Conservation (phyloP, 1,284 basidiomycete genomes). For the Apiotrichum siamense region DNA sequence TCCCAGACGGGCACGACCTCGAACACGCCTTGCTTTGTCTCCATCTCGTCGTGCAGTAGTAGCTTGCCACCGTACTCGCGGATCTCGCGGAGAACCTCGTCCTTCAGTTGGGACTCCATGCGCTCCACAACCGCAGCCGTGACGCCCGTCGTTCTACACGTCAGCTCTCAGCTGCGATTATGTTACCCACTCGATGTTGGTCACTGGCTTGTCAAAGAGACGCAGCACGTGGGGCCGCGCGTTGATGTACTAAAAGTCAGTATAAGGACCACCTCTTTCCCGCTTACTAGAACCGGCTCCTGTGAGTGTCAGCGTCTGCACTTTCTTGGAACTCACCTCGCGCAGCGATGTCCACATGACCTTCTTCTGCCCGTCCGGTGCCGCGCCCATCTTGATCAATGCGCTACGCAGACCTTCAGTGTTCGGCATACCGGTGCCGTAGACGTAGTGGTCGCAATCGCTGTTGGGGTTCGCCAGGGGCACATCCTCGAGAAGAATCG, state of each 20-base stretch:
- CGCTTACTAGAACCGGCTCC: slow-evolving; percentile 72
- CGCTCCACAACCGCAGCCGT: slow-evolving; percentile 85
- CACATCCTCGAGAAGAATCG: slow-evolving; percentile 54
- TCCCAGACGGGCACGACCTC: slow-evolving; percentile 83
- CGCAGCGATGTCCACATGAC: slow-evolving; percentile 88
- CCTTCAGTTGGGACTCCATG: slow-evolving; percentile 87
- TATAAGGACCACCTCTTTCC: background rate
- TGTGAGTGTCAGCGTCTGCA: slow-evolving; percentile 22
- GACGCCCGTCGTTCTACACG: slow-evolving; percentile 77
- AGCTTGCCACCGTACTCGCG: slow-evolving; percentile 69
- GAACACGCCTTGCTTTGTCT: slow-evolving; percentile 84
- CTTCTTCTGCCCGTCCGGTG: slow-evolving; percentile 61
- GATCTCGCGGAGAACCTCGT: slow-evolving; percentile 79
- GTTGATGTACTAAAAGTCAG: slow-evolving; percentile 34
- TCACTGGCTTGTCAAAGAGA: slow-evolving; percentile 78
- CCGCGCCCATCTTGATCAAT: slow-evolving; percentile 71
- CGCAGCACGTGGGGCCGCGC: slow-evolving; percentile 81
- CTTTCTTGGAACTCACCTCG: slow-evolving; percentile 54
- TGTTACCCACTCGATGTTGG: slow-evolving; percentile 76
- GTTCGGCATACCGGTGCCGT: slow-evolving; percentile 64
- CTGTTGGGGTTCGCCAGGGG: slow-evolving; percentile 5
- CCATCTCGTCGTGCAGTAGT: slow-evolving; percentile 90
- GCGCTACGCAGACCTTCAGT: slow-evolving; percentile 60
- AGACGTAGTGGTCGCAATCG: slow-evolving; percentile 61
- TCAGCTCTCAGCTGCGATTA: background rate